Percentiles rank a stretch among this genome's conserved stretches.
These are phyloP conservation scores for Astrothelium macrocarpum DNA, from an alignment of 495 filamentous ascomycete species.

Conservation along the genomic window DNA sequence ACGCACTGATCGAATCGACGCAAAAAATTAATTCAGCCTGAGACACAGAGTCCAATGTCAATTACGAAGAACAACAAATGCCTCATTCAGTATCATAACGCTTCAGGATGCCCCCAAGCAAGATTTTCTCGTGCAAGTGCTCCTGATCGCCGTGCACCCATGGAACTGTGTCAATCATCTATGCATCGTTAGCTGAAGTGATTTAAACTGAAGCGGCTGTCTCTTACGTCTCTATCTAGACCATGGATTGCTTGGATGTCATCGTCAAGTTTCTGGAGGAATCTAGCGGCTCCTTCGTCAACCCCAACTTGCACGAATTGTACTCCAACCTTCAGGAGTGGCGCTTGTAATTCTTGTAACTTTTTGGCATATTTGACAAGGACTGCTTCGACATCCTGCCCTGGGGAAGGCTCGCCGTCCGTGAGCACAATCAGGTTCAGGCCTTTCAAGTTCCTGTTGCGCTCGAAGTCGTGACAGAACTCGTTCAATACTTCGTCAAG, in stretches of 20 bases:
- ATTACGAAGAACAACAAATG: background rate
- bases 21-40: too few relatives aligned
- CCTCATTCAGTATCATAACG: background rate
- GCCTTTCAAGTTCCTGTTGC: background rate
- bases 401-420: background rate
- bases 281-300: background rate
- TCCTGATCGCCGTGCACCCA: background rate
- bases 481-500: background rate
- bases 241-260: background rate
- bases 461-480: background rate
- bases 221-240: background rate
- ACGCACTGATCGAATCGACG: too few relatives aligned
- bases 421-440: background rate
- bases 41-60: background rate
- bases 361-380: background rate
- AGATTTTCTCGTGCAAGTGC: background rate
- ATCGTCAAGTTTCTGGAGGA: background rate
- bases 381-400: background rate
- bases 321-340: background rate
- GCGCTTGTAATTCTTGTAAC: background rate
- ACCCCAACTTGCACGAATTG: background rate
- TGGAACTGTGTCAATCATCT: background rate
- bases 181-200: background rate
- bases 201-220: background rate
- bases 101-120: background rate